Base-by-base conservation (phyloP, 1,284 basidiomycete genomes). In the Puccinia triticina region DNA sequence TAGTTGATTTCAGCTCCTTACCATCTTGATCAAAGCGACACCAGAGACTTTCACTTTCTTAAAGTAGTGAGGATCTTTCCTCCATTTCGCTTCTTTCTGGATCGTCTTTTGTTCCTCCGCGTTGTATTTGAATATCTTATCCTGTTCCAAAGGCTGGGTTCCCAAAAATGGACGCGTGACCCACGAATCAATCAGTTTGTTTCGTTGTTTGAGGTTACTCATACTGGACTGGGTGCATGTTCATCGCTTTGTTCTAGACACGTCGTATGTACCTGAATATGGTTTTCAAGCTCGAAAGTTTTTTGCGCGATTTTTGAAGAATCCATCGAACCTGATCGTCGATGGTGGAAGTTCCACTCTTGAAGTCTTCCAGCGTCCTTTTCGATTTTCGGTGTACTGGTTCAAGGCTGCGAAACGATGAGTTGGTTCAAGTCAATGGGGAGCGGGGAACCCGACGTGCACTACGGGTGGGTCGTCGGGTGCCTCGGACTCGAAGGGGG, bases 21-120 rank as follows among this genome's bases (percentile, higher is more conserved):
- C 96, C 96, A 99, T 99, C 90, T 99, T 99, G 88, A 98, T 96
- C 84, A 99, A 88, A 10, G 96, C 95, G 43, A 96, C 92, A 0
- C 95, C 95, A 0, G 94, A 96, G 84, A 99, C 96, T 88, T 93
- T 94, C 88, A 96, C 96, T 79, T 92, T 91, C 86, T 94, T 94
- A 89, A 98, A 98, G 89, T 94, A 94, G 85, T 95, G 92, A 1
- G 94, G 94, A 85, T 99, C 96, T 84, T 91, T 90, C 83, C 90
- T 90, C 96, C 97, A 99, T 67, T 94, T 94, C 61, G 90, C 89
- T 78, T 92, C 91, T 37, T 90, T 89, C 82, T 93, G 91, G 83
- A 97, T 90, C 75, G 89, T 87, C 84, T 88, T 91, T 88, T 98
- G 92, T 61, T 90, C 91, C 59, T 91, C 92, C 11, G 88, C 88